phyloP scores from a whole-genome alignment of 768 basidiomycete genomes.

The Rhizopogon vesiculosus region DNA sequence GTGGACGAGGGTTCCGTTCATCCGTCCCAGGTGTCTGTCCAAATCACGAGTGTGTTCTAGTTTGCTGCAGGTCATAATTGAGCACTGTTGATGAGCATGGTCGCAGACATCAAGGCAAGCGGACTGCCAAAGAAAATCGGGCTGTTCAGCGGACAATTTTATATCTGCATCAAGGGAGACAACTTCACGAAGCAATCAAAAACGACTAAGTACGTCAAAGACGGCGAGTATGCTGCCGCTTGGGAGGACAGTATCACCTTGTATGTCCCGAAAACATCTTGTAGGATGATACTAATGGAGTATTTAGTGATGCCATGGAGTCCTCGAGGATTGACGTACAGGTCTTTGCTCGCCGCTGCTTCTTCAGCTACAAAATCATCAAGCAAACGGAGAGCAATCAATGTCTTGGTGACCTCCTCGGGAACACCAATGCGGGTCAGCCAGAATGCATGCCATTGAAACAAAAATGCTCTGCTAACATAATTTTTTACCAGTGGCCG shows the following conservation, averaged over 20 bases:
- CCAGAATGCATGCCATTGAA: not conserved
- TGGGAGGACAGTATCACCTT: slow-evolving; percentile 22
- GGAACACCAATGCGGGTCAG: slow-evolving; percentile 25
- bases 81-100: not conserved
- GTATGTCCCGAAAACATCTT: slow-evolving; percentile 10
- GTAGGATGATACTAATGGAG: not conserved
- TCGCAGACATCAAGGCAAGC: slow-evolving; percentile 29
- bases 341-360: slow-evolving; percentile 26
- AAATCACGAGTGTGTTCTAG: slow-evolving; percentile 20
- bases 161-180: slow-evolving; percentile 23
- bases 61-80: not conserved
- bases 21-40: slow-evolving; percentile 14
- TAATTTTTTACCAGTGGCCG: slow-evolving; percentile 14
- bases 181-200: slow-evolving; percentile 23
- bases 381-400: slow-evolving; percentile 30
- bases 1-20: not conserved
- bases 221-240: slow-evolving; percentile 21
- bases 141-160: slow-evolving; percentile 23
- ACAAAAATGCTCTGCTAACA: not conserved
- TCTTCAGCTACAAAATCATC: slow-evolving; percentile 28
- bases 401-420: slow-evolving; percentile 26
- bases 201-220: slow-evolving; percentile 17
- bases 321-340: slow-evolving; percentile 30
- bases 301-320: slow-evolving; percentile 22
- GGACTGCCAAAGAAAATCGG: slow-evolving; percentile 28